These are phyloP conservation scores for Gymnopilus dilepis DNA, from an alignment of 768 basidiomycete species.

Conservation along the genomic window DNA sequence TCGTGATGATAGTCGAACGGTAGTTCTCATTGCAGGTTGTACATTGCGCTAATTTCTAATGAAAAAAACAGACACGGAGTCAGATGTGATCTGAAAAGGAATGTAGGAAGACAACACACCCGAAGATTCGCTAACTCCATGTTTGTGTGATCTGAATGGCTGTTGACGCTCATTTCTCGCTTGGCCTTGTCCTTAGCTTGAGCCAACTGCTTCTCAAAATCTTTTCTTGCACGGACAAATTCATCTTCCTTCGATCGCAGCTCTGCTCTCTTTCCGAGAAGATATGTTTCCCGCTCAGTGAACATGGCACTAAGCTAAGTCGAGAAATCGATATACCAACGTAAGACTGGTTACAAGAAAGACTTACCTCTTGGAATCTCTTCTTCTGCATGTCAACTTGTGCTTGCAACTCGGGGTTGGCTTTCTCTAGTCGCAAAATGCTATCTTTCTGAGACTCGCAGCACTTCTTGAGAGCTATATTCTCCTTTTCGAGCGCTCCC, in stretches of 20 bases:
- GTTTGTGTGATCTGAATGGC: constrained; percentile 30
- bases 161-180: constrained; percentile 3
- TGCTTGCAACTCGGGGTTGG: constrained; percentile 38
- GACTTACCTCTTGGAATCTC: constrained; percentile 44
- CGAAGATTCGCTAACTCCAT: constrained; percentile 62
- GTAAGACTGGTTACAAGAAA: neutral
- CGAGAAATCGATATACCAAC: constrained; percentile 9
- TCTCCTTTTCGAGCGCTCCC: constrained; percentile 51
- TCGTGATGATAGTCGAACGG: constrained; percentile 80
- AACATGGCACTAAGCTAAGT: constrained; percentile 23
- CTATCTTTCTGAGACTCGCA: constrained; percentile 31
- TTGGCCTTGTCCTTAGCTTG: constrained; percentile 47
- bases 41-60: constrained; percentile 83
- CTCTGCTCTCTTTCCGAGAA: constrained; percentile 40
- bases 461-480: constrained; percentile 35
- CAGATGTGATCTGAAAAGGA: neutral
- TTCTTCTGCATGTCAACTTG: constrained; percentile 45
- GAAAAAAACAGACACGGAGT: constrained; percentile 6
- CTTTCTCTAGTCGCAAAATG: constrained; percentile 45
- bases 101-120: constrained; percentile 42
- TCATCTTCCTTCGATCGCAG: constrained; percentile 54
- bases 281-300: constrained; percentile 39
- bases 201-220: constrained; percentile 52
- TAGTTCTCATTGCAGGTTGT: constrained; percentile 83
- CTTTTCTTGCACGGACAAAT: constrained; percentile 50